Evolutionary conservation across 225 moss, liverwort and hornwort genomes (phyloP).

Genomic region (Climacium dendroides): DNA sequence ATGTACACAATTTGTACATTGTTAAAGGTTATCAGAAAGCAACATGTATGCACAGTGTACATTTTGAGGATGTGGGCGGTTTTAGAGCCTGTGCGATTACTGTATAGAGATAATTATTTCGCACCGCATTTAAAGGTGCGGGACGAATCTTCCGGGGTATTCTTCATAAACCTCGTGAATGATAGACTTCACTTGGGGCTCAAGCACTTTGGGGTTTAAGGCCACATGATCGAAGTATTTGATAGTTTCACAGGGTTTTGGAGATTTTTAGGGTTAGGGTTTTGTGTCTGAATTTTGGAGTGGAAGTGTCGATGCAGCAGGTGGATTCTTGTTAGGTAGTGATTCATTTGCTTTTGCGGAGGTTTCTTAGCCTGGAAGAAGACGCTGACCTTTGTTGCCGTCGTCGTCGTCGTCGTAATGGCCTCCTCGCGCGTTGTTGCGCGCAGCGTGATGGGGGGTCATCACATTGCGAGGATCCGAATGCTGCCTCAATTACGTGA

Average conservation of each 20-base stretch:
- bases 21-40: no score
- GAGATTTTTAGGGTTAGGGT: slow-evolving; percentile 25
- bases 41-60: no score
- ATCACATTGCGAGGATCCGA: slow-evolving; percentile 12
- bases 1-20: no score
- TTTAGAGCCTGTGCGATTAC: no score
- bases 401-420: background rate
- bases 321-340: background rate
- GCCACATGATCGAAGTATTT: background rate
- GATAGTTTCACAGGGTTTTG: background rate
- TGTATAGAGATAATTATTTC: background rate
- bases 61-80: no score
- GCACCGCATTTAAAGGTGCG: background rate
- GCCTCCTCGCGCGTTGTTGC: slow-evolving; percentile 23
- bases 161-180: background rate
- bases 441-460: slow-evolving; percentile 22
- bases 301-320: background rate
- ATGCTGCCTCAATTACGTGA: slow-evolving; percentile 19
- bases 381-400: background rate
- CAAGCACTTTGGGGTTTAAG: background rate
- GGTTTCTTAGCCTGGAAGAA: background rate
- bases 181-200: background rate
- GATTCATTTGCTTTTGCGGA: background rate
- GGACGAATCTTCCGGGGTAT: background rate
- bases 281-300: background rate